Percentiles rank a stretch among this genome's conserved stretches.
phyloP scores from a whole-genome alignment of 257 asterid genomes.

The Jacaranda copaia region DNA sequence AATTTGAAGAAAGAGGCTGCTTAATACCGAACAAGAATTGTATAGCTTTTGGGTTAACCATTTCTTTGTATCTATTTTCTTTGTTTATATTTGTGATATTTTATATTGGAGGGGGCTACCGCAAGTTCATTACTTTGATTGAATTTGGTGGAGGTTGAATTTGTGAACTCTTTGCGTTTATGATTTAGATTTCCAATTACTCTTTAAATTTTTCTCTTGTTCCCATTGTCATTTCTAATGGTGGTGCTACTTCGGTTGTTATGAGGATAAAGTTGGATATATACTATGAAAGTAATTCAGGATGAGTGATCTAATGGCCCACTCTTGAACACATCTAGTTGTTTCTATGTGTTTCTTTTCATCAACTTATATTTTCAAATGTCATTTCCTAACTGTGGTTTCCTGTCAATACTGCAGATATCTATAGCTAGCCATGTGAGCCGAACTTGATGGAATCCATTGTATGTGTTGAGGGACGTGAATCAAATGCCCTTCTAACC shows the following conservation, averaged over 20 bases:
- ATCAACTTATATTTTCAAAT: background rate
- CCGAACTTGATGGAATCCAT: conserved; percentile 12
- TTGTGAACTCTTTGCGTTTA: background rate
- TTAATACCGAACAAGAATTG: background rate
- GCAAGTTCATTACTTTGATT: background rate
- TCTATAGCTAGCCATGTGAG: conserved; percentile 45
- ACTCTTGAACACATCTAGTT: background rate
- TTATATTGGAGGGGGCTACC: background rate
- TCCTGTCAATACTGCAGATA: conserved; percentile 46
- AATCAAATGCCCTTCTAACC: conserved; percentile 28
- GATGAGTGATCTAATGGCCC: background rate
- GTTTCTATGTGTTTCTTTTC: background rate
- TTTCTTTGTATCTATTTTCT: conserved; percentile 16
- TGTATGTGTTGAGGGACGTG: conserved; percentile 34
- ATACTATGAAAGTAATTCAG: background rate
- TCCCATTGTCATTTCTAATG: background rate
- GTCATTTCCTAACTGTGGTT: conserved; percentile 24
- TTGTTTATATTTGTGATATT: background rate
- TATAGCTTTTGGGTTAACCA: background rate
- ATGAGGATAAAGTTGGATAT: background rate
- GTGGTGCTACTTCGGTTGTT: conserved; percentile 8
- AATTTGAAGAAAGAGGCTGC: background rate
- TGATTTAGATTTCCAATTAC: conserved; percentile 6
- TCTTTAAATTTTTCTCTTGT: background rate
- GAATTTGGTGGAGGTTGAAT: background rate